Evolutionary conservation across 1,139 yeast genomes (phyloP).

Genomic region (Lodderomyces margitis): DNA sequence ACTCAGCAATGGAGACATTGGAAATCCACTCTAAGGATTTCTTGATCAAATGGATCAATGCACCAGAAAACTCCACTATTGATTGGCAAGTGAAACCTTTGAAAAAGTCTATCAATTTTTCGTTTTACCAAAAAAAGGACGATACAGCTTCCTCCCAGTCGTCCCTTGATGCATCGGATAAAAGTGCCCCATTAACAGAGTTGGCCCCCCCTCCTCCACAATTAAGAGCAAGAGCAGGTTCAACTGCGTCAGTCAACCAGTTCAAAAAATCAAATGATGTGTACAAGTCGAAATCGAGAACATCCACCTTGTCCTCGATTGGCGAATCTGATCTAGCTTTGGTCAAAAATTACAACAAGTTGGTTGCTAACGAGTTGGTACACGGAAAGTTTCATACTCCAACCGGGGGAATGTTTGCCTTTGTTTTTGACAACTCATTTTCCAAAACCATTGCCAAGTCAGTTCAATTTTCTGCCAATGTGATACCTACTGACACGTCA

Average conservation of each 20-base stretch:
- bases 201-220: conserved; percentile 7
- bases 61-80: conserved; percentile 62
- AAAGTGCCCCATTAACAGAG: conserved; percentile 2
- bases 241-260: conserved; percentile 39
- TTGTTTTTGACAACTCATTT: conserved; percentile 89
- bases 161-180: conserved; percentile 1
- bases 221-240: conserved; percentile 29
- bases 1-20: conserved; percentile 53
- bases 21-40: conserved; percentile 89
- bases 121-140: conserved; percentile 51
- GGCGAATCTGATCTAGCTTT: conserved; percentile 38
- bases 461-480: conserved; percentile 63
- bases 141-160: conserved; percentile 8
- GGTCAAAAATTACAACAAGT: conserved; percentile 45
- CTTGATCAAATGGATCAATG: conserved; percentile 86
- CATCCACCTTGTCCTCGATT: conserved; percentile 34
- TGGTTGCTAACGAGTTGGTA: conserved; percentile 54
- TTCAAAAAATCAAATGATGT: conserved; percentile 34
- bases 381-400: conserved; percentile 61
- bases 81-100: conserved; percentile 83
- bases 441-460: conserved; percentile 84
- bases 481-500: conserved; percentile 16
- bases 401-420: conserved; percentile 71
- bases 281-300: conserved; percentile 36
- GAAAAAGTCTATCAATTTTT: conserved; percentile 75